Base-by-base conservation (phyloP, 2,329 filamentous ascomycete species). In the Penicillium janthinellum region DNA sequence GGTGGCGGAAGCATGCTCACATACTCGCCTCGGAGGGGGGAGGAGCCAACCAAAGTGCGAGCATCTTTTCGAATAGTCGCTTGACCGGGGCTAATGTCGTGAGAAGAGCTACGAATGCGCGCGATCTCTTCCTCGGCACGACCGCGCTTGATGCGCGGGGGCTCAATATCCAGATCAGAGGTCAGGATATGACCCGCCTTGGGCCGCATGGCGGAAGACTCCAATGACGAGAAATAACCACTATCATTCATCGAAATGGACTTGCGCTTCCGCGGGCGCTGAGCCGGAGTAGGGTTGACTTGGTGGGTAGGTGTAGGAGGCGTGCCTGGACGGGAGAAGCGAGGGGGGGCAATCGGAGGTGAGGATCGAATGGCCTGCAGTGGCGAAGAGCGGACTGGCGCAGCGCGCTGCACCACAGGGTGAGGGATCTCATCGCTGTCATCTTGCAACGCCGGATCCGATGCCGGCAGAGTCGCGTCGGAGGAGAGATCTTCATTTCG, bases 121-220 rank as follows among this genome's bases (percentile, higher is more conserved):
- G 90, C 91, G 80, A 99, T 97, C 76, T 97, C 95, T 70, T 96
- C 93, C 75, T 98, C 95, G 15, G 95, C 95, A 62, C 94, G 90
- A 34, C 94, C 94, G 61, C 91, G 89, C 80, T 94, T 96, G 69
- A 92, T 88, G 57, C 87, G 86, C 52, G 89, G 89, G n/a, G 88
- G 88, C 67, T 92, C 90, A 54, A 88, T 85, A 70, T 86, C 84
- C 47, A 83, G 75, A 70, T 96, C 92, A 0, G 91, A 94, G 4
- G 89, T 91, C 45, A 92, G 82, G 17, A 91, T 82, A 58, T 86
- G 82, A 15, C 80, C 80, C 61, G 85, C 82, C 64, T 86, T 84
- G 50, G 90, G 88, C 60, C 94, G 86, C 73, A 91, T 85, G 14
- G 85, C 92, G 0, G 95, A 98, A 2, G 95, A 98, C 68, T 97